Evolutionary conservation across 352 stramenopile species (phyloP).

Genomic region (Phytopythium ostracodes): DNA sequence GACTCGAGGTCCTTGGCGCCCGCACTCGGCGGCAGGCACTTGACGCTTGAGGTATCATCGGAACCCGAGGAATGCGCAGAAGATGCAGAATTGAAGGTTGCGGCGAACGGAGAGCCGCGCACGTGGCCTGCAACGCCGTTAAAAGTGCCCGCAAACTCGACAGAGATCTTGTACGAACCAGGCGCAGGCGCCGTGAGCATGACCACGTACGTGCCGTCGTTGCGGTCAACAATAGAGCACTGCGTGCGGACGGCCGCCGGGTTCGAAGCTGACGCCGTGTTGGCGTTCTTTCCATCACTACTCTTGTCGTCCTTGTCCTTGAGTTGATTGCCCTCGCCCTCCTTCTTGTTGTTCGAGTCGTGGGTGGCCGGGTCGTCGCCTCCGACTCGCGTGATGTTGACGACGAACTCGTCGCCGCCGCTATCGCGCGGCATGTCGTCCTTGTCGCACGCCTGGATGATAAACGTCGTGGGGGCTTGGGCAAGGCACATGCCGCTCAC

Average conservation of each 20-base stretch:
- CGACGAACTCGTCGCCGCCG: constrained; percentile 93
- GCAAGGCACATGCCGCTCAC: constrained; percentile 68
- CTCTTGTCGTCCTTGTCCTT: constrained; percentile 29
- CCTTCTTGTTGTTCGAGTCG: constrained; percentile 4
- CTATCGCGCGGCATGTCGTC: constrained; percentile 87
- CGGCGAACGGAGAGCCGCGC: constrained; percentile 90
- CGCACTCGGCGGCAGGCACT: constrained; percentile 63
- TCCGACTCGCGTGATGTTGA: constrained; percentile 52
- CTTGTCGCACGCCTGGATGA: constrained; percentile 92
- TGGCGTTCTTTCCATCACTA: neutral
- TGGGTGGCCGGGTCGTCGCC: constrained; percentile 34
- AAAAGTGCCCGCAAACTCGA: constrained; percentile 94
- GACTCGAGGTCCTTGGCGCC: constrained; percentile 76
- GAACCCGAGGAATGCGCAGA: constrained; percentile 29
- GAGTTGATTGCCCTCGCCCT: constrained; percentile 10
- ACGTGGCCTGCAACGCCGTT: constrained; percentile 90
- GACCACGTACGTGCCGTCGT: constrained; percentile 94
- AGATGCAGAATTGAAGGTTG: constrained; percentile 20
- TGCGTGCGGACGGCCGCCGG: neutral
- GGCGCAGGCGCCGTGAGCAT: constrained; percentile 78
- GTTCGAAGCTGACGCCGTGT: neutral
- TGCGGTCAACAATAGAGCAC: constrained; percentile 72
- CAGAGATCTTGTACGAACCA: constrained; percentile 84
- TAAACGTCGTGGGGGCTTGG: constrained; percentile 77
- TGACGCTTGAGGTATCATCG: constrained; percentile 67